Evolutionary conservation across 139 green algal genomes (phyloP), one percentile per base, ranked within the genome.

Genomic region (Spirogloea muscicola): DNA sequence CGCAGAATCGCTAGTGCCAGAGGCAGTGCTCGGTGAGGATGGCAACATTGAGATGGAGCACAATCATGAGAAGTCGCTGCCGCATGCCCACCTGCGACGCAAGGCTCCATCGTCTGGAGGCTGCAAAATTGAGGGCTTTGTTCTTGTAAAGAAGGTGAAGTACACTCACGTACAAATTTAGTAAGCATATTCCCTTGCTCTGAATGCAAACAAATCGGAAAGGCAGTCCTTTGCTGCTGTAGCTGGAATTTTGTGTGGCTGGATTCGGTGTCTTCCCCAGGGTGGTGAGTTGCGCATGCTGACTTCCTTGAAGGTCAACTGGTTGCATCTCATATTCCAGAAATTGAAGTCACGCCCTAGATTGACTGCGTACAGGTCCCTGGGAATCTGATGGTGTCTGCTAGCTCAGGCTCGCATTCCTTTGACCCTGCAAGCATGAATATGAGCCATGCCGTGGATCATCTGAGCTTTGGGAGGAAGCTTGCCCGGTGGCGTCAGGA

Each of bases 61-160:
- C 3, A 4, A 27, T 18, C 55, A 77, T 7, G 16, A 43, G 4
- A 67, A 34, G 62, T n/a, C n/a, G n/a, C n/a, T n/a, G n/a, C n/a
- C n/a, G n/a, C n/a, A n/a, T n/a, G n/a, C n/a, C n/a, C n/a, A n/a
- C n/a, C n/a, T n/a, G n/a, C n/a, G n/a, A n/a, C 55, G 68, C 27
- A 25, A 38, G 25, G 68, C 68, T 0, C 46, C 65, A 3, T 18
- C 37, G 1, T 38, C 49, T n/a, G n/a, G 51, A 25, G 82, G 82
- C 1, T 86, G 82, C 64, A 57, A 43, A 42, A 77, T 86, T 27
- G 74, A 90, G 77, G 93, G 93, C 10, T 97, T 98, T 87, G 89
- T 96, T 44, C 85, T 97, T 44, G 93, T 97, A 38, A 97, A 98
- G 84, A 97, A 97, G 88, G 94, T 98, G 29, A 91, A 91, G 0